Base-by-base conservation (phyloP, 2,329 filamentous ascomycete species). In the Colletotrichum euphorbiae region DNA sequence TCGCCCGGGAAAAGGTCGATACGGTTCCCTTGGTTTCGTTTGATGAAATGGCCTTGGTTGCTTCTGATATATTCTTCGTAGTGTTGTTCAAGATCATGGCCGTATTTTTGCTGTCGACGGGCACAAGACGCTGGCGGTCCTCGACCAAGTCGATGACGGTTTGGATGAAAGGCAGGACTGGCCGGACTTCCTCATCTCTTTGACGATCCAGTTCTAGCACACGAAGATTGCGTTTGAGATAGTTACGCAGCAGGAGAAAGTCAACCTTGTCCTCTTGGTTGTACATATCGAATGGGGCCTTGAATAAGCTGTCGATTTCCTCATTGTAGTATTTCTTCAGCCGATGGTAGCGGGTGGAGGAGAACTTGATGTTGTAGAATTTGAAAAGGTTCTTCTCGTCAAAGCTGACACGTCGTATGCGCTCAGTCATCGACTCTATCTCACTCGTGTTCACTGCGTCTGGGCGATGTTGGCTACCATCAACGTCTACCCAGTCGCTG, bases 311-410 rank as follows among this genome's bases (percentile, higher is more conserved):
- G 1, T 74, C 72, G 0, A 86, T 77, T 67, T 87, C 81, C 0
- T 79, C 71, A 0, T 73, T 61, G 67, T 82, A 82, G 72, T 81
- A 88, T 12, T 73, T 67, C 1, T 76, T 68, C 0, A 88, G 71
- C 1, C 80, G 79, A 4, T 74, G 55, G 54, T 78, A 76, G 0
- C 85, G 79, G 1, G 73, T 74, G 0, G 76, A 71, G 0, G 85
- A 86, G 43, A 83, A 79, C 0, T 75, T 75, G 67, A 87, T 80
- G 57, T 81, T 82, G 75, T 86, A 86, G 71, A 85, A 87, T 1
- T 73, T 74, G 8, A 80, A 73, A 2, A 88, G 75, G n/a, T 86
- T 81, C 7, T 75, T 69, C 2, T 85, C 68, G 63, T 88, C 86
- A 38, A 77, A 76, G 3, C 73, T 74, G 4, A 87, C 77, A 8